Percentiles rank a stretch among this genome's conserved stretches.
Conservation (phyloP, 2,329 filamentous ascomycete species). For the Pseudogymnoascus sp. region DNA sequence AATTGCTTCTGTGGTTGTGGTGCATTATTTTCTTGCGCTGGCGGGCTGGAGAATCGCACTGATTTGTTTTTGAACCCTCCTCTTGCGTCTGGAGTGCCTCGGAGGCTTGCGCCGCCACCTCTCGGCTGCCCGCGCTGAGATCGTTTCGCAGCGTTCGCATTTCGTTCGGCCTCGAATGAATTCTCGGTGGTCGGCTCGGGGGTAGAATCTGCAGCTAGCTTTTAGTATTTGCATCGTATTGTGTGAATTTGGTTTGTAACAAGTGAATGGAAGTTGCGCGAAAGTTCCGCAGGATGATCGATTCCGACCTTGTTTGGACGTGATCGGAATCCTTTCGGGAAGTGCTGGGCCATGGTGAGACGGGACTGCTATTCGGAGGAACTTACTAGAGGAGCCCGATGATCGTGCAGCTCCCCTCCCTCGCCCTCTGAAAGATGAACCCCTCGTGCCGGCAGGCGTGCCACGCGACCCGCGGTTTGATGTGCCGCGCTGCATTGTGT, state of each 20-base stretch:
- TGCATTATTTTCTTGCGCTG: not conserved
- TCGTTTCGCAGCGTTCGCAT: constrained; percentile 28
- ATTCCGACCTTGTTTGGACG: not conserved
- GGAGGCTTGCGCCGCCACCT: constrained; percentile 16
- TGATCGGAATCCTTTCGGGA: not conserved
- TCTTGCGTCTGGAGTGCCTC: constrained; percentile 19
- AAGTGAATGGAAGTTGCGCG: constrained; percentile 13
- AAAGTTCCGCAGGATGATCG: constrained; percentile 5
- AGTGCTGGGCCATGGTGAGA: not conserved
- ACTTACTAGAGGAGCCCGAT: constrained; percentile 26
- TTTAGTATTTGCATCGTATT: constrained; percentile 17
- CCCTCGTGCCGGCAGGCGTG: constrained; percentile 17
- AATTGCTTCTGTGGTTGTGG: not conserved
- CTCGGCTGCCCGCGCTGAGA: constrained; percentile 20
- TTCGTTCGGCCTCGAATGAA: constrained; percentile 25
- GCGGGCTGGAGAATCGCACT: constrained; percentile 21
- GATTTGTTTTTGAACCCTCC: constrained; percentile 19
- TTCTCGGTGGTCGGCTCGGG: constrained; percentile 15
- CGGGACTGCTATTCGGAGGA: not conserved
- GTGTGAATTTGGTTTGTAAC: constrained; percentile 10
- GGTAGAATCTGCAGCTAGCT: constrained; percentile 15
- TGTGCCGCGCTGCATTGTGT: constrained; percentile 25
- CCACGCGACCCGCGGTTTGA: constrained; percentile 23
- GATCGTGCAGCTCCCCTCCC: constrained; percentile 24
- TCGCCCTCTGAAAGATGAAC: constrained; percentile 26